Conservation (phyloP, 106 monocot species). For the Cymbidium sinense region DNA sequence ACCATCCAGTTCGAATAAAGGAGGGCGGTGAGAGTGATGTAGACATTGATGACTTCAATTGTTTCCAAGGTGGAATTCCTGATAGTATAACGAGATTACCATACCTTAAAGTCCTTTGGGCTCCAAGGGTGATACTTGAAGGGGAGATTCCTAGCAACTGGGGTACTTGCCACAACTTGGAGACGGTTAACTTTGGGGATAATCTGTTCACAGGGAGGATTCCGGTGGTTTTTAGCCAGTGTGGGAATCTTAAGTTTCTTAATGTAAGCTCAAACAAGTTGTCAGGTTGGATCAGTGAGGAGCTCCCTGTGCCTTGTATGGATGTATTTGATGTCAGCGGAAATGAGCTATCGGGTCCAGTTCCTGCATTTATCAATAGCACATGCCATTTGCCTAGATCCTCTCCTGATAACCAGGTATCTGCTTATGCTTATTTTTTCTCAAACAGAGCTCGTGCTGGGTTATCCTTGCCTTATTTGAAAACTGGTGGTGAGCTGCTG, state of each 20-base stretch:
- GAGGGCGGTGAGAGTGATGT: constrained; percentile 10
- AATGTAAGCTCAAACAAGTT: constrained; percentile 80
- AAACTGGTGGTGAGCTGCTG: constrained; percentile 8
- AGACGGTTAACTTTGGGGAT: constrained; percentile 68
- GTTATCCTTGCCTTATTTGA: constrained; percentile 16
- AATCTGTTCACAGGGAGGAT: constrained; percentile 59
- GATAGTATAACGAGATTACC: constrained; percentile 50
- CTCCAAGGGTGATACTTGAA: constrained; percentile 64
- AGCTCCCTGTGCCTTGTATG: constrained; percentile 77
- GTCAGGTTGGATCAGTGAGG: constrained; percentile 47
- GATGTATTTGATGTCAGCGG: constrained; percentile 78
- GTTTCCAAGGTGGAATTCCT: constrained; percentile 68
- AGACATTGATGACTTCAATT: constrained; percentile 64
- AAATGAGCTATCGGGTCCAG: constrained; percentile 62
- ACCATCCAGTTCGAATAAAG: constrained; percentile 9
- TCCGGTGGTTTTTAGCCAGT: constrained; percentile 38
- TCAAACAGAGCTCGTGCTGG: constrained; percentile 9
- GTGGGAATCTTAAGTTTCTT: constrained; percentile 61
- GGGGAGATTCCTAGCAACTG: constrained; percentile 62
- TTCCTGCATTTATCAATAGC: constrained; percentile 34
- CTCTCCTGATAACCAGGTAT: constrained; percentile 18
- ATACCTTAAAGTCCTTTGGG: constrained; percentile 75
- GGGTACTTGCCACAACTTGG: constrained; percentile 63
- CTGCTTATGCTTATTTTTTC: constrained; percentile 53
- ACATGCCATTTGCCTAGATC: constrained; percentile 26